Base-by-base conservation (phyloP, 1,284 basidiomycete genomes). In the Cryptococcus jaspeensis region DNA sequence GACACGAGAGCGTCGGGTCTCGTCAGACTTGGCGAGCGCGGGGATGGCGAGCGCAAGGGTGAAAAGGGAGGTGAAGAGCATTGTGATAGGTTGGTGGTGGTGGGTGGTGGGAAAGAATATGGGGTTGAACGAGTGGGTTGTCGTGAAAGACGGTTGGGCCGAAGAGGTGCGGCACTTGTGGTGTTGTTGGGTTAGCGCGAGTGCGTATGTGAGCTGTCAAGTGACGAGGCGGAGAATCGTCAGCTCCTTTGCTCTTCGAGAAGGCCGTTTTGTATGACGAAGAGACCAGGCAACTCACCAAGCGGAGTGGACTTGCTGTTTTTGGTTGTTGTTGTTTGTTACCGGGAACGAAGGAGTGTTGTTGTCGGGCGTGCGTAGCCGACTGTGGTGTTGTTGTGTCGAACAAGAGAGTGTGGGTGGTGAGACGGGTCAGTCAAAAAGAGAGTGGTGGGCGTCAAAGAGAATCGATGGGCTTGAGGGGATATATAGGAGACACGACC, bases 81-180 rank as follows among this genome's bases (percentile, higher is more conserved):
- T 47, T 16, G 45, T 46, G 7, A 15, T 13, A 28, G 13, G 4
- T 25, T 8, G 12, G 45, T 9, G 25, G 12, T 12, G 23, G 45
- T n/a, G 45, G 4, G 15, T 12, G 45, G 9, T 25, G 28, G 45
- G 23, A 2, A 15, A 28, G 45, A 5, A 12, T 25, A 15, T 11
- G 45, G 20, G 25, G 4, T 3, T 46, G 45, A n/a, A 28, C 9
- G 32, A 18, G 45, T 28, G 11, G 45, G 9, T 8, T 25, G 18
- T 46, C 16, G 32, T 16, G 45, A 46, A n/a, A 46, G 25, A 46
- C 45, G 23, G 45, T 18, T 23, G 25, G 45, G 22, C 28, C 45
- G 45, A 46, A 46, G 45, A 46, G 22, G 45, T 25, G 45, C 45
- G 45, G 45, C 45, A 46, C 45, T 46, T 46, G 45, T 46, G 45